phyloP scores from a whole-genome alignment of 306 rosid species.

The Hippophae tibetana region DNA sequence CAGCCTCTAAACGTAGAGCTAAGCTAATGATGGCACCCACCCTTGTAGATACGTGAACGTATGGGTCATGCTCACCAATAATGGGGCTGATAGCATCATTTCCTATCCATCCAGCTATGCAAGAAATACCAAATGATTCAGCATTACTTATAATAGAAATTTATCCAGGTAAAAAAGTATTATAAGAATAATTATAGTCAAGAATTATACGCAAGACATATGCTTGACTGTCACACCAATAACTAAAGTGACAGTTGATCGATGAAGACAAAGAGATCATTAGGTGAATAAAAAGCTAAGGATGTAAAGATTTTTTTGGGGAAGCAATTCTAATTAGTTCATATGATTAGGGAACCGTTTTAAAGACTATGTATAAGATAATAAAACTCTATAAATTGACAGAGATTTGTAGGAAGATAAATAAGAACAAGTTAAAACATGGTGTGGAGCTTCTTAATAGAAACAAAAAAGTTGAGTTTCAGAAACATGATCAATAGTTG shows the following conservation, averaged over 20 bases:
- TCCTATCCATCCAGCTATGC: constrained; percentile 95
- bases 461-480: no score
- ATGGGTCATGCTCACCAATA: constrained; percentile 86
- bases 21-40: constrained; percentile 39
- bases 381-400: no score
- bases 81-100: constrained; percentile 79
- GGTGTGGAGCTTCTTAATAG: no score
- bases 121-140: constrained; percentile 24
- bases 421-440: no score
- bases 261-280: background rate
- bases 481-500: no score
- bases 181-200: constrained; percentile 5
- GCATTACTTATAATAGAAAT: constrained; percentile 15
- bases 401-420: no score
- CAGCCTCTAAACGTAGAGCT: constrained; percentile 1
- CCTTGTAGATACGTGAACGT: constrained; percentile 66
- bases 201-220: background rate
- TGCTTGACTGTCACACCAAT: background rate
- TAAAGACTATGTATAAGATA: no score
- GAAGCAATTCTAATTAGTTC: no score
- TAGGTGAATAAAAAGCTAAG: no score
- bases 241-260: background rate
- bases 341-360: no score
- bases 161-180: background rate
- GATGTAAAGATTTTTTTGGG: no score